Evolutionary conservation across 179 eudicot genomes (phyloP), one percentile per base, ranked within the genome.

Genomic region (Beta macrorhiza): DNA sequence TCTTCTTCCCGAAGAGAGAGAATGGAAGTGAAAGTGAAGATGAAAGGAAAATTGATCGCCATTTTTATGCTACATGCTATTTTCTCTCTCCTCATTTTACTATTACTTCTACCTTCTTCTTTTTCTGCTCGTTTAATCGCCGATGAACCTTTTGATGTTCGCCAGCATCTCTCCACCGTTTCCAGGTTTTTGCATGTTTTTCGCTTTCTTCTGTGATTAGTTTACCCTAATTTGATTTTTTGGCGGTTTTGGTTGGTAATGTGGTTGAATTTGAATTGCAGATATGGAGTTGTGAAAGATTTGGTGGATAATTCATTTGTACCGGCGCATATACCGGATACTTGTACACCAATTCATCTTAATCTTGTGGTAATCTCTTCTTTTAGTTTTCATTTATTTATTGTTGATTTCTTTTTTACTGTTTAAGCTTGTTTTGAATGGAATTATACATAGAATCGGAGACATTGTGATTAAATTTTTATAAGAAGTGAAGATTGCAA

Each of bases 341-440:
- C 85, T 51, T 94, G 99, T 87, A 88, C 86, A 15, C 92, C 99
- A 29, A 90, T 96, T 83, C 99, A 96, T 86, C 86, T 96, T 14
- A 96, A 96, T 87, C 94, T 96, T 82, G 91, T 96, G 99, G 99
- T 96, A 91, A 88, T 86, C 17, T 19, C 67, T 72, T 77, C 68
- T 67, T 76, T 70, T 61, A 1, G 52, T 22, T 10, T 52, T 13
- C 1, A 70, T 67, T 56, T 15, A 0, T 0, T 13, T 57, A 37
- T 49, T 72, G 0, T 20, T 0, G 5, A 44, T 17, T 17, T 69
- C 2, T 17, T 0, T 22, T 4, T 52, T 10, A 0, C 22, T n/a
- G 14, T 12, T 69, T 69, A 44, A 32, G 47, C 42, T 13, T 67
- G 71, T 37, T 1, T 67, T 67, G 45, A 67, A 47, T 44, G 17